These are phyloP conservation scores for Durotheca rogersii DNA, from an alignment of 495 filamentous ascomycete genomes.

Conservation along the genomic window DNA sequence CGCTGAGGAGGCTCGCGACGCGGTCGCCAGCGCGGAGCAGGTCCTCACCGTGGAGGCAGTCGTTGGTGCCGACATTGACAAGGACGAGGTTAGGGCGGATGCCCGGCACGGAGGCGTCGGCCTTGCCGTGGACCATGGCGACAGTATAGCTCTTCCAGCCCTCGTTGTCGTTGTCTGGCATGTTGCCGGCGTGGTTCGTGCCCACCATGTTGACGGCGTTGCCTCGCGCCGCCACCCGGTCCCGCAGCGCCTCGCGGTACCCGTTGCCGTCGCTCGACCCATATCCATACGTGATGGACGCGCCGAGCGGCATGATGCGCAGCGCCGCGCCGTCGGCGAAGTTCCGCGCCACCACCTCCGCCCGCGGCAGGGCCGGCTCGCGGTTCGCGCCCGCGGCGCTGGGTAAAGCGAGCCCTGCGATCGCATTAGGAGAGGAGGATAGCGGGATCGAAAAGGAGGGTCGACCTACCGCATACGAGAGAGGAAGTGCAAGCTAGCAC, in stretches of 20 bases:
- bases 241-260: constrained; percentile 39
- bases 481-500: constrained; percentile 20
- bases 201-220: constrained; percentile 38
- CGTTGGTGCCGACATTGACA: constrained; percentile 42
- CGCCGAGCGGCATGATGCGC: constrained; percentile 51
- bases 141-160: constrained; percentile 35
- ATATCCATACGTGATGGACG: constrained; percentile 52
- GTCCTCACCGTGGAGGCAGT: constrained; percentile 28
- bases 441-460: background rate
- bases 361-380: background rate
- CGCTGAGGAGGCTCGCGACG: constrained; percentile 17
- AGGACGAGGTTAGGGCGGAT: constrained; percentile 41
- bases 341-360: background rate
- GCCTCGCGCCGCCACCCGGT: constrained; percentile 8
- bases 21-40: constrained; percentile 27
- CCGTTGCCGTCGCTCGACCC: constrained; percentile 46
- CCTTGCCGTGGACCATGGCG: constrained; percentile 28
- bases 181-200: constrained; percentile 25
- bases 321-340: constrained; percentile 27
- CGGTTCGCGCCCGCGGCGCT: background rate
- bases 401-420: constrained; percentile 14
- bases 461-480: constrained; percentile 11
- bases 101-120: constrained; percentile 17
- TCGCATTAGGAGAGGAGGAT: background rate
- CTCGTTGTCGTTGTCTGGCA: constrained; percentile 38